Percentiles rank a stretch among this genome's conserved stretches.
Conservation (phyloP, 345 rosid genomes). For the Hypericum androsaemum region DNA sequence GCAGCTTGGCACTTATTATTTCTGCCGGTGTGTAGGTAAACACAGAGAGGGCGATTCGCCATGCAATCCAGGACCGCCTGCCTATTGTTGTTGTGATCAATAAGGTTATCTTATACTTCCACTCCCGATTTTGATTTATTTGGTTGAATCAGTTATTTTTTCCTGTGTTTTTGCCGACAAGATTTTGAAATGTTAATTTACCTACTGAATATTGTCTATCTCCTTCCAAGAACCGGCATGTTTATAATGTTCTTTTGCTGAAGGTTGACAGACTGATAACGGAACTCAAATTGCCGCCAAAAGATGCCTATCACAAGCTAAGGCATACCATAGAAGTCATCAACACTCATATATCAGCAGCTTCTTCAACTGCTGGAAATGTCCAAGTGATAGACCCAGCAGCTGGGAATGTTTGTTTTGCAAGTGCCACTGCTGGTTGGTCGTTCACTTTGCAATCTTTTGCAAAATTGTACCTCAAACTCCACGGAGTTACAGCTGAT, state of each 20-base stretch:
- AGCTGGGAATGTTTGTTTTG: conserved; percentile 95
- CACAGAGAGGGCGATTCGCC: conserved; percentile 96
- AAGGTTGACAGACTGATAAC: conserved; percentile 96
- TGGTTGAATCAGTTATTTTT: background rate
- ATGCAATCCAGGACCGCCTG: conserved; percentile 84
- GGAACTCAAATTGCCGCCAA: conserved; percentile 92
- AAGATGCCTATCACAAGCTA: conserved; percentile 93
- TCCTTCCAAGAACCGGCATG: too few relatives aligned
- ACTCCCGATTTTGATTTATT: conserved; percentile 4
- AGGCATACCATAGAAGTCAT: conserved; percentile 93
- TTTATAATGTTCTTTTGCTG: conserved; percentile 2
- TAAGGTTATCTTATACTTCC: conserved; percentile 36
- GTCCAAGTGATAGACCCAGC: conserved; percentile 72
- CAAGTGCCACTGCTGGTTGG: conserved; percentile 93
- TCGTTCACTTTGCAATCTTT: conserved; percentile 94
- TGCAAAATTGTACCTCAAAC: conserved; percentile 81
- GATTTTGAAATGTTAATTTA: conserved; percentile 11
- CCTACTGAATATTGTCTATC: too few relatives aligned
- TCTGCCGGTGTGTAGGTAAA: conserved; percentile 47
- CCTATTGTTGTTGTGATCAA: conserved; percentile 95
- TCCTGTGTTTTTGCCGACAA: background rate
- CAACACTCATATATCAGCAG: conserved; percentile 79
- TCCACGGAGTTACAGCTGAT: conserved; percentile 87
- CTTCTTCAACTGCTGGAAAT: conserved; percentile 86
- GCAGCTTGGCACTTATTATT: conserved; percentile 7